Evolutionary conservation across 805 yeast species (phyloP).

Genomic region (Pichia exigua): DNA sequence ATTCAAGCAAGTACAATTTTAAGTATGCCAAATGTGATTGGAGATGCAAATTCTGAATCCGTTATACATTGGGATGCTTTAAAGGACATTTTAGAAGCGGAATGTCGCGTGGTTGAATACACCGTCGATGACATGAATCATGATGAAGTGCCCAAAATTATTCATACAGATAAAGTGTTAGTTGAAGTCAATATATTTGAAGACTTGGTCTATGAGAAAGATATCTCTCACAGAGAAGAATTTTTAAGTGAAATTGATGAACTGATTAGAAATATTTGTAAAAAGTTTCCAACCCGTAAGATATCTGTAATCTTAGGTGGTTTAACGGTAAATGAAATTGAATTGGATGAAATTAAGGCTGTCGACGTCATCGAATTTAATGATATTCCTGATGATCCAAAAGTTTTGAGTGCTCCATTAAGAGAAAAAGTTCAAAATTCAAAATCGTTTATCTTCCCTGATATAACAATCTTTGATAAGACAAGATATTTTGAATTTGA

Average conservation of each 20-base stretch:
- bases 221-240: constrained; percentile 33
- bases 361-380: constrained; percentile 15
- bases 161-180: constrained; percentile 56
- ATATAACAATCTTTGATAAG: constrained; percentile 43
- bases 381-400: constrained; percentile 28
- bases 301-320: constrained; percentile 55
- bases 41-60: constrained; percentile 18
- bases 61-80: constrained; percentile 35
- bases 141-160: constrained; percentile 45
- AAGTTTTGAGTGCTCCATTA: constrained; percentile 26
- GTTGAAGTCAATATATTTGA: constrained; percentile 50
- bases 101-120: constrained; percentile 46
- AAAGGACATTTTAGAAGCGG: constrained; percentile 34
- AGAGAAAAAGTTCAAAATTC: constrained; percentile 19
- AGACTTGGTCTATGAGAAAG: constrained; percentile 32
- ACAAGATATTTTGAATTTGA: constrained; percentile 46
- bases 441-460: constrained; percentile 42
- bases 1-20: constrained; percentile 53
- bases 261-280: constrained; percentile 44
- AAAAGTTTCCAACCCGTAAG: constrained; percentile 69
- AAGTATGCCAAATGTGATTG: constrained; percentile 45
- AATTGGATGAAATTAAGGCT: constrained; percentile 12
- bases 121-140: constrained; percentile 31
- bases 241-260: constrained; percentile 23
- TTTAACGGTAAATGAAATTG: constrained; percentile 20